Evolutionary conservation across 441 rosid genomes (phyloP).

Genomic region (Heliophila coronopifolia): DNA sequence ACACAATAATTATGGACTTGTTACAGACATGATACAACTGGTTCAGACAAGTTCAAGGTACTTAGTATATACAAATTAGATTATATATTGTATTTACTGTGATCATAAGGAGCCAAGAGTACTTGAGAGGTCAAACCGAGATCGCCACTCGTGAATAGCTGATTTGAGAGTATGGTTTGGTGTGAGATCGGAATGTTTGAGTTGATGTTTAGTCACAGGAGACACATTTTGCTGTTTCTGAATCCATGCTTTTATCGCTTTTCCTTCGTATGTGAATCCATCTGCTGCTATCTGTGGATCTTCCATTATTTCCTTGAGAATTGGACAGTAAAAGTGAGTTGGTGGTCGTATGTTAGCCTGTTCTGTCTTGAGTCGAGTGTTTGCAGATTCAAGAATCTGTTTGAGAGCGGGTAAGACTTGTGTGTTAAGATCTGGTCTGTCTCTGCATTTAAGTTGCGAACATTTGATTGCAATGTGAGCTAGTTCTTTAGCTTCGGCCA

Average conservation of each 20-base stretch:
- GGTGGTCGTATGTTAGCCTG: too few species aligned
- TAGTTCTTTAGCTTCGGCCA: too few species aligned
- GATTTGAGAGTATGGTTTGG: slow-evolving; percentile 76
- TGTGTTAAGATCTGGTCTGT: too few species aligned
- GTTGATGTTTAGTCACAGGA: slow-evolving; percentile 86
- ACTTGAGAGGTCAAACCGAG: slow-evolving; percentile 20
- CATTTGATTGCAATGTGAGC: too few species aligned
- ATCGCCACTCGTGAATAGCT: slow-evolving; percentile 80
- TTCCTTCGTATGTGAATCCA: slow-evolving; percentile 86
- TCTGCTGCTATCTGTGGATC: slow-evolving; percentile 90
- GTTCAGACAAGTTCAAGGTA: slow-evolving; percentile 24
- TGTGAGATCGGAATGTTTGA: slow-evolving; percentile 58
- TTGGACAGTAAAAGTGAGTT: too few species aligned
- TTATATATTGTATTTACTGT: background rate
- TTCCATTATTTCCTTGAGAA: slow-evolving; percentile 42
- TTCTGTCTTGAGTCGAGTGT: too few species aligned
- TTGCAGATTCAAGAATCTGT: too few species aligned
- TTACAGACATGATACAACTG: slow-evolving; percentile 14
- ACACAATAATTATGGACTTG: too few species aligned
- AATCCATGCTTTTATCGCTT: slow-evolving; percentile 84
- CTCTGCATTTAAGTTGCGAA: too few species aligned
- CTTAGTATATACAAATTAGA: slow-evolving; percentile 13
- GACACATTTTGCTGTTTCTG: slow-evolving; percentile 68
- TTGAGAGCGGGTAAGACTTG: too few species aligned
- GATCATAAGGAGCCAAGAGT: slow-evolving; percentile 24